Conservation (phyloP, 371 early-diverging fungal species). For the Conidiobolus coronatus region DNA sequence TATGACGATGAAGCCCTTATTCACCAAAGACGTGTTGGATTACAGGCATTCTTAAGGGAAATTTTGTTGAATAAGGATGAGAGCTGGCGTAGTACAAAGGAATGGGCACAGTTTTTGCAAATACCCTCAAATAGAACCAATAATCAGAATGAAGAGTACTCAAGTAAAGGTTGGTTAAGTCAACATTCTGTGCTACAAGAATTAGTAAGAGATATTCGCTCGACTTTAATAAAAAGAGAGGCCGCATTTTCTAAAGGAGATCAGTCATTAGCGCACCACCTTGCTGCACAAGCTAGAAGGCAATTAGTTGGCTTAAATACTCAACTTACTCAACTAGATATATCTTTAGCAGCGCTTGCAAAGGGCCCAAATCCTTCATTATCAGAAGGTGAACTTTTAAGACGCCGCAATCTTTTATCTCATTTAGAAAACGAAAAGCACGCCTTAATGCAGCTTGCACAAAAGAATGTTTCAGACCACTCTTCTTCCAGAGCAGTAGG, state of each 20-base stretch:
- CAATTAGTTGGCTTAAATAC: constrained; percentile 20
- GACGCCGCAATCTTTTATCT: constrained; percentile 12
- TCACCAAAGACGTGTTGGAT: constrained; percentile 48
- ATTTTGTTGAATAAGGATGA: constrained; percentile 48
- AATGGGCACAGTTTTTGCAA: constrained; percentile 51
- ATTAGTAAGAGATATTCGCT: constrained; percentile 37
- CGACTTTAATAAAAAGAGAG: constrained; percentile 36
- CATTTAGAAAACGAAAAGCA: constrained; percentile 4
- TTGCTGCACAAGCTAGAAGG: constrained; percentile 49
- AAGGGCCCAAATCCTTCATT: constrained; percentile 8
- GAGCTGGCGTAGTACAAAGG: constrained; percentile 45
- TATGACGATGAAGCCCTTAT: constrained; percentile 34
- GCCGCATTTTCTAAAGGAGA: constrained; percentile 44
- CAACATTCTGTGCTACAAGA: constrained; percentile 37
- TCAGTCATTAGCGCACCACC: constrained; percentile 43
- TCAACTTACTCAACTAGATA: constrained; percentile 26
- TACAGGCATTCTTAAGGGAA: constrained; percentile 55
- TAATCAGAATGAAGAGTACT: constrained; percentile 17
- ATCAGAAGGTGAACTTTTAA: constrained; percentile 6
- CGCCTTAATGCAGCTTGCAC: background rate
- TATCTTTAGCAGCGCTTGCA: constrained; percentile 22
- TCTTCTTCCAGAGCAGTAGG: constrained; percentile 6
- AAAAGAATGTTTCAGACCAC: background rate
- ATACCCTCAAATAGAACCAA: constrained; percentile 26
- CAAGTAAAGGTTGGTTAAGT: constrained; percentile 65